A percentile compares a stretch with the other conserved stretches of the same genome.
Conservation (phyloP, 2,329 filamentous ascomycete genomes). For the Colletotrichum higginsianum region DNA sequence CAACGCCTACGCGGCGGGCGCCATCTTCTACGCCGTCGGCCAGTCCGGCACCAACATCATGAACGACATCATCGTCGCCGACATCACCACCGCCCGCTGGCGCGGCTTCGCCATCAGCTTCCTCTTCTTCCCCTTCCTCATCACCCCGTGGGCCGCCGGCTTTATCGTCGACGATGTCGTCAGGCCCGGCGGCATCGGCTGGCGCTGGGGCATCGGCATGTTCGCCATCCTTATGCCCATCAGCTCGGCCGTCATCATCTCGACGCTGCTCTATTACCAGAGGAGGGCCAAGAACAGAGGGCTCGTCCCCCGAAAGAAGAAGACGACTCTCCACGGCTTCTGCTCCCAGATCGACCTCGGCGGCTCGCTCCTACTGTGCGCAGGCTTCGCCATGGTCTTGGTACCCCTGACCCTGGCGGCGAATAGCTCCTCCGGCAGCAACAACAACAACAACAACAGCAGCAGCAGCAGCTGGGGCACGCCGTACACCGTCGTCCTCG, state of each 20-base stretch:
- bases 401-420: slow-evolving; percentile 69
- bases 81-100: slow-evolving; percentile 34
- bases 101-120: slow-evolving; percentile 49
- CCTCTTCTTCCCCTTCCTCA: slow-evolving; percentile 52
- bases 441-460: no score
- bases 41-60: slow-evolving; percentile 33
- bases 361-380: slow-evolving; percentile 60
- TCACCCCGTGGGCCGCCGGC: slow-evolving; percentile 52
- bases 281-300: slow-evolving; percentile 45
- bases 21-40: slow-evolving; percentile 24
- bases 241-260: slow-evolving; percentile 47
- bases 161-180: slow-evolving; percentile 47
- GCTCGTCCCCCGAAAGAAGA: slow-evolving; percentile 18
- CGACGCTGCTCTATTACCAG: slow-evolving; percentile 43
- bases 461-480: slow-evolving; percentile 56
- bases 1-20: slow-evolving; percentile 26
- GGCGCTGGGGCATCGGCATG: slow-evolving; percentile 63
- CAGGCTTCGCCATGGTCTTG: slow-evolving; percentile 66
- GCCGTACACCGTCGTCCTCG: slow-evolving; percentile 61
- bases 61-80: slow-evolving; percentile 36
- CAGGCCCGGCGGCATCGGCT: slow-evolving; percentile 42
- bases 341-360: slow-evolving; percentile 54
- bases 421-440: slow-evolving; percentile 45
- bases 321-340: slow-evolving; percentile 44
- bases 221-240: slow-evolving; percentile 71